phyloP scores from a whole-genome alignment of 2,329 filamentous ascomycete species.

The Pseudofabraea citricarpa region DNA sequence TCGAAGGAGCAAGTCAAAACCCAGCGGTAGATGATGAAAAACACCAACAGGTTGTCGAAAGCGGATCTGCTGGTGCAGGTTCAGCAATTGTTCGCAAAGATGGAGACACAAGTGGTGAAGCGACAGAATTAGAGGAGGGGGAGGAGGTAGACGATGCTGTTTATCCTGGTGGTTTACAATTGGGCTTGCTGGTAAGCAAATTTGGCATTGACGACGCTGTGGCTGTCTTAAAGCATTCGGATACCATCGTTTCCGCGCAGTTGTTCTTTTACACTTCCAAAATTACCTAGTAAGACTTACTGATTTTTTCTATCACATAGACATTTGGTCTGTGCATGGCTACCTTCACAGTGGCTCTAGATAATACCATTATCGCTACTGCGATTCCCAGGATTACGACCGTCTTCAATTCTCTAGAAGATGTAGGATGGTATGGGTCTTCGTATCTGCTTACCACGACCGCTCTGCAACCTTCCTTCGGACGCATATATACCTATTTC shows the following conservation, averaged over 20 bases:
- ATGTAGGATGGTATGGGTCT: conserved; percentile 34
- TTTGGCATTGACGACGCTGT: too few species aligned
- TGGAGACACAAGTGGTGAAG: too few species aligned
- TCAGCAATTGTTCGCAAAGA: too few species aligned
- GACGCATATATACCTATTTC: conserved; percentile 30
- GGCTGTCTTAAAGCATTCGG: too few species aligned
- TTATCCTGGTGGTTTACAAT: conserved; percentile 21
- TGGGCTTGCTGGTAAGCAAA: conserved; percentile 37
- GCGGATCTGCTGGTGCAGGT: not conserved
- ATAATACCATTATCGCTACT: conserved; percentile 34
- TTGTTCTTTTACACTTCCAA: too few species aligned
- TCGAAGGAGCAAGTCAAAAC: not conserved
- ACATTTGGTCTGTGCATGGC: conserved; percentile 41
- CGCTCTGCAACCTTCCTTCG: conserved; percentile 28
- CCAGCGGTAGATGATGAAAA: too few species aligned
- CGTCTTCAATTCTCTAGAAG: conserved; percentile 32
- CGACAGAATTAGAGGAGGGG: conserved; percentile 6
- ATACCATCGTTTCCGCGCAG: too few species aligned
- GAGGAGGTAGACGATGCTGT: conserved; percentile 15
- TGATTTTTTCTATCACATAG: too few species aligned
- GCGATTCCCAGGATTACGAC: conserved; percentile 38
- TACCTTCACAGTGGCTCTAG: conserved; percentile 42
- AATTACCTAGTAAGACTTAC: too few species aligned
- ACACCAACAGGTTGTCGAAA: conserved; percentile 2
- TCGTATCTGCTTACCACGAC: conserved; percentile 33